phyloP scores from a whole-genome alignment of 768 basidiomycete species.

The Leucosporidium yakuticum region DNA sequence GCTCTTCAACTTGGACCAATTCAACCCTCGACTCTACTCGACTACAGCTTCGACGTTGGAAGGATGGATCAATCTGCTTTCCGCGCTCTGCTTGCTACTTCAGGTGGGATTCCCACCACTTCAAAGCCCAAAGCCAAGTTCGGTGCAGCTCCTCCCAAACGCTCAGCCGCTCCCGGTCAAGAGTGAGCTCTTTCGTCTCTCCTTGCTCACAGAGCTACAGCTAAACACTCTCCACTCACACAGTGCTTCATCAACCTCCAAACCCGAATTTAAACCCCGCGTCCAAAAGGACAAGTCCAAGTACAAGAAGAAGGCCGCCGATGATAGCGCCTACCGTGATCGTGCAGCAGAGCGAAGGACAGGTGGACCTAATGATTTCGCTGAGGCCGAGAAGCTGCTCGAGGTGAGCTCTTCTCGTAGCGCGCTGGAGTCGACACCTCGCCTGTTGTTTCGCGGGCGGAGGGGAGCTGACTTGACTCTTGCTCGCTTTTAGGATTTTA shows the following conservation, averaged over 20 bases:
- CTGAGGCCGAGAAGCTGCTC: conserved; percentile 48
- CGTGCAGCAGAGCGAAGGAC: conserved; percentile 66
- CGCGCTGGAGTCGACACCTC: neutral
- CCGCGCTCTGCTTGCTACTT: conserved; percentile 8
- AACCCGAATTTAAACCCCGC: conserved; percentile 72
- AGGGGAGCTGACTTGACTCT: no score
- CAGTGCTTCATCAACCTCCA: neutral
- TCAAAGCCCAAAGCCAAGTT: neutral
- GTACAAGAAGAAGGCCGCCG: conserved; percentile 21
- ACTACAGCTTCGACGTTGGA: neutral
- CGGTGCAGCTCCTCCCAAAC: conserved; percentile 12
- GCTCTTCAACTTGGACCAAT: no score
- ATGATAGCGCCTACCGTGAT: conserved; percentile 59
- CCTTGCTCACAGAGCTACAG: neutral
- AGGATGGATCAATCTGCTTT: conserved; percentile 14
- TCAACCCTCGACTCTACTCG: neutral
- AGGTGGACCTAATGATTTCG: conserved; percentile 66
- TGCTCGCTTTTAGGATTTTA: conserved; percentile 18
- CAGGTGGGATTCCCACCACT: neutral
- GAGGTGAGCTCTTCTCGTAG: conserved; percentile 11
- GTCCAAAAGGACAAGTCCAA: conserved; percentile 54
- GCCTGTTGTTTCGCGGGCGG: neutral
- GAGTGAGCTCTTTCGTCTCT: neutral
- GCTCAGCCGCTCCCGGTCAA: neutral
- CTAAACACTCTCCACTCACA: no score